Conservation (phyloP, 1,284 basidiomycete species). For the Cutaneotrichosporon cavernicola region DNA sequence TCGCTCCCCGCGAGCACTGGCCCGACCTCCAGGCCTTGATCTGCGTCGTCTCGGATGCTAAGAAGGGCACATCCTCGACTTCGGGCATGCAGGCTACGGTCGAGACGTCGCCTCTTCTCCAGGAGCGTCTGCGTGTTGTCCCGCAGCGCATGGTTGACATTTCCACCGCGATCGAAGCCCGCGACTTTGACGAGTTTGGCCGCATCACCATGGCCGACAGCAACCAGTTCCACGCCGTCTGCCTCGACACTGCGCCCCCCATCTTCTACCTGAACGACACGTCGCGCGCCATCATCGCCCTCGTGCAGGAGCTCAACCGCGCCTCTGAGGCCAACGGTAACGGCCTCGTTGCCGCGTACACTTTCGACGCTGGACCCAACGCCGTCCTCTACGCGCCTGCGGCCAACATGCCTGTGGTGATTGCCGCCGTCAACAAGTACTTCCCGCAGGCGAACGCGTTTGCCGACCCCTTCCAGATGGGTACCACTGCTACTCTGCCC, state of each 20-base stretch:
- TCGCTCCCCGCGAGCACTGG: conserved; percentile 87
- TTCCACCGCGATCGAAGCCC: conserved; percentile 70
- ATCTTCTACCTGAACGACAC: conserved; percentile 99
- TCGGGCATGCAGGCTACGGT: conserved; percentile 97
- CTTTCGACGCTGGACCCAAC: conserved; percentile 97
- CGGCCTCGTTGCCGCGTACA: conserved; percentile 85
- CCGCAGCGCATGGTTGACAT: conserved; percentile 84
- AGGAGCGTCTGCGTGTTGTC: conserved; percentile 88
- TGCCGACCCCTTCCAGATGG: conserved; percentile 65
- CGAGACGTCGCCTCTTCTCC: conserved; percentile 82
- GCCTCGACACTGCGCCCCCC: conserved; percentile 92
- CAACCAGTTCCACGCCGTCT: conserved; percentile 98
- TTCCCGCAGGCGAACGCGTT: conserved; percentile 78
- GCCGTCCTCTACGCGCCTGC: conserved; percentile 92
- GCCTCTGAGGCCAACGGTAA: conserved; percentile 64
- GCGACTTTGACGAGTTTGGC: conserved; percentile 88
- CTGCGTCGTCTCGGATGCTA: conserved; percentile 92
- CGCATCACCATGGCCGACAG: conserved; percentile 93
- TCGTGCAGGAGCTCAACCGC: conserved; percentile 94
- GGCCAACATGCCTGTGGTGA: conserved; percentile 72
- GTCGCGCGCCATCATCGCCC: conserved; percentile 74
- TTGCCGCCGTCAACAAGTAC: conserved; percentile 70
- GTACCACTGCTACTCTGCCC: conserved; percentile 53
- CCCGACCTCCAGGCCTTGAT: conserved; percentile 95
- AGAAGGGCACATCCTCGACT: conserved; percentile 95